Evolutionary conservation across 192 early-diverging fungal species (phyloP), one percentile per base, ranked within the genome.

Genomic region (Entrophospora sp.): DNA sequence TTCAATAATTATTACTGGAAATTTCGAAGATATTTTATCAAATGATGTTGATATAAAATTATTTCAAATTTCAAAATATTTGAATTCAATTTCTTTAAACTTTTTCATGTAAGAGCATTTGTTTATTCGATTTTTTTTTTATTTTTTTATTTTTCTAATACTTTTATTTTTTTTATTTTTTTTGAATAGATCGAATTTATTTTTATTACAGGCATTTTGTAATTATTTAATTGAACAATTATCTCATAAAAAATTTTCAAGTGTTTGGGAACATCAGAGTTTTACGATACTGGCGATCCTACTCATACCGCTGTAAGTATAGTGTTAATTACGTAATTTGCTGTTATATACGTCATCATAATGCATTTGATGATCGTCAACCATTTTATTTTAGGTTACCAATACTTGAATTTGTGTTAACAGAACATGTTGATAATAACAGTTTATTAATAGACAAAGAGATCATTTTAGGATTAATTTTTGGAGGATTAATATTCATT

Each of bases 41-140:
- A 57, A 20, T 9, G 2, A 57, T 13, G 22, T 14, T 1, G 20
- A 37, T 37, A 22, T 35, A 5, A 6, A 32, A 4, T 8, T 36
- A 5, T 14, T 18, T 37, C 12, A 36, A 10, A 12, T 36, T 6
- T 14, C 34, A 13, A n/a, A 22, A 13, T 57, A 57, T 25, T 22
- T 57, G 24, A n/a, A 35, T 9, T 25, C 55, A 9, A 36, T 57
- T 12, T 36, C 20, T 8, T 24, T 57, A 13, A 36, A 34, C 22
- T 36, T 57, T 18, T 36, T 34, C n/a, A 36, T 57, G 55, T 57
- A 36, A 57, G 55, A n/a, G n/a, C n/a, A n/a, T n/a, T n/a, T n/a
- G n/a, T n/a, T n/a, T n/a, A n/a, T n/a, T n/a, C n/a, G n/a, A n/a
- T n/a, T n/a, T n/a, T n/a, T n/a, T n/a, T 24, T 46, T 46, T 8